A percentile compares a stretch with the other conserved stretches of the same genome.
Conservation (phyloP, 495 filamentous ascomycete genomes). For the Hyaloscypha variabilis region DNA sequence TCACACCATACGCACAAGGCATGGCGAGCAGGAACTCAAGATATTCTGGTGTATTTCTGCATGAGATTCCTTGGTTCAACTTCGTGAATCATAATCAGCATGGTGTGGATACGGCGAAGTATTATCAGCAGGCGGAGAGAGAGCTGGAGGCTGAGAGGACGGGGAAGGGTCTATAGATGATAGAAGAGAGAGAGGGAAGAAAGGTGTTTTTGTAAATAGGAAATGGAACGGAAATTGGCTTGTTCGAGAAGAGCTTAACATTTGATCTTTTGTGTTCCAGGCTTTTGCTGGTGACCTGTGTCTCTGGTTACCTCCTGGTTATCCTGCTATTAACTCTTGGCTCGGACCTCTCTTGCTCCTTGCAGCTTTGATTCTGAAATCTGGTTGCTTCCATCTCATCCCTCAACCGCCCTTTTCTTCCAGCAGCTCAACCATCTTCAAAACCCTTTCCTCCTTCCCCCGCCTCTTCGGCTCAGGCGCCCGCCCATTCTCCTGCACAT, state of each 20-base stretch:
- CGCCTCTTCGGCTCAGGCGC: constrained; percentile 31
- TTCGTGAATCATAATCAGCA: constrained; percentile 97
- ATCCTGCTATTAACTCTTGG: too few species aligned
- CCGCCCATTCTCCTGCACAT: constrained; percentile 86
- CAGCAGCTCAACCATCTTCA: constrained; percentile 31
- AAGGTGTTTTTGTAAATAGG: constrained; percentile 26
- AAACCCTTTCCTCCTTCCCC: constrained; percentile 31
- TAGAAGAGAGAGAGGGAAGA: neutral
- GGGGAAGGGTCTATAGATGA: constrained; percentile 20
- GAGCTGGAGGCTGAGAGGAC: constrained; percentile 80
- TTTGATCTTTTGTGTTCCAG: neutral
- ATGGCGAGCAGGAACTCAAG: constrained; percentile 90
- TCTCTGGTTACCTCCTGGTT: too few species aligned
- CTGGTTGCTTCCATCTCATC: neutral
- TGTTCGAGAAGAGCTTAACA: constrained; percentile 8
- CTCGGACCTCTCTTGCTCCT: neutral
- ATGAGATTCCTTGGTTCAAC: constrained; percentile 94
- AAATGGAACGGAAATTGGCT: constrained; percentile 16
- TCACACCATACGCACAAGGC: constrained; percentile 89
- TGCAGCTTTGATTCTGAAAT: neutral
- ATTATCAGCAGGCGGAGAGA: constrained; percentile 93
- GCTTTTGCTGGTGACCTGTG: too few species aligned
- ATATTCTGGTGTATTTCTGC: constrained; percentile 80
- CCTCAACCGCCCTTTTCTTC: constrained; percentile 5
- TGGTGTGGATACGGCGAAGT: constrained; percentile 97